Evolutionary conservation across 768 basidiomycete species (phyloP).

Genomic region (Russula emetica): DNA sequence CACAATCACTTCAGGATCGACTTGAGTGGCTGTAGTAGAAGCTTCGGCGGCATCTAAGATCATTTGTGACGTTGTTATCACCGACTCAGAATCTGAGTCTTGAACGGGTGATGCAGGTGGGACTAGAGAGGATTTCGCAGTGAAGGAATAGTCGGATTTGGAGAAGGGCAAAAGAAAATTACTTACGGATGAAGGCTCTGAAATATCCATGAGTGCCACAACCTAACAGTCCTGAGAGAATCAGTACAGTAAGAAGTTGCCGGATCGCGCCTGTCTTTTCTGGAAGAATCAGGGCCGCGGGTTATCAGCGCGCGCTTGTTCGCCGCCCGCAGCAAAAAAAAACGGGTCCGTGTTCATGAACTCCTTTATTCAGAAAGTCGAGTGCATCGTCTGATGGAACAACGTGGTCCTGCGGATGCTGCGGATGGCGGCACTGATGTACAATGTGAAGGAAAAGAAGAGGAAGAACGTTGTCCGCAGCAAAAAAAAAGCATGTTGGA

Average conservation of each 20-base stretch:
- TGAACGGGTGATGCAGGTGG: background rate
- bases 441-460: background rate
- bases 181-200: background rate
- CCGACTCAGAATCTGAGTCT: background rate
- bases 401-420: constrained; percentile 8
- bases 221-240: constrained; percentile 2
- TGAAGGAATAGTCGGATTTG: background rate
- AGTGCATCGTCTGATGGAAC: too few species aligned
- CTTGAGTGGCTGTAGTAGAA: constrained; percentile 10
- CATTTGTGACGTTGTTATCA: background rate
- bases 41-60: background rate
- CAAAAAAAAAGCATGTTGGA: too few species aligned
- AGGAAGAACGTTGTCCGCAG: background rate
- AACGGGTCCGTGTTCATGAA: background rate
- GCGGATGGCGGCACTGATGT: constrained; percentile 2
- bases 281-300: background rate
- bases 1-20: constrained; percentile 3
- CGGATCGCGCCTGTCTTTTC: background rate
- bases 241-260: background rate
- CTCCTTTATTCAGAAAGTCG: background rate
- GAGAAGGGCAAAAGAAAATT: background rate
- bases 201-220: constrained; percentile 15
- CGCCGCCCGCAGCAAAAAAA: background rate
- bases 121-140: background rate
- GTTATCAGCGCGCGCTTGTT: constrained; percentile 14